phyloP scores from a whole-genome alignment of 495 filamentous ascomycete species.

The Neurospora sp. region DNA sequence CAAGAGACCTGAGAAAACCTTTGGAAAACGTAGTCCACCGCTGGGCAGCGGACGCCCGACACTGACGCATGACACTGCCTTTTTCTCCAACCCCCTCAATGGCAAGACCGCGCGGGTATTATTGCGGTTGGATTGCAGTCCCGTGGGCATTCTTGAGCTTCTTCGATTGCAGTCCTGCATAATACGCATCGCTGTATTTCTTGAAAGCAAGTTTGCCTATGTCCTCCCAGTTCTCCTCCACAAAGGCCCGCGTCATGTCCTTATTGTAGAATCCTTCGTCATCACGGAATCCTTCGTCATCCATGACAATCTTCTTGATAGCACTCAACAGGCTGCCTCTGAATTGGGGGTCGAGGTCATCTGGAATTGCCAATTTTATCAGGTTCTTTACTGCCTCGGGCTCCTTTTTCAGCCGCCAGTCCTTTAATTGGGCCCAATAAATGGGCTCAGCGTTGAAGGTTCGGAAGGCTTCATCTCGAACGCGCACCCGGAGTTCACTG shows the following conservation, averaged over 20 bases:
- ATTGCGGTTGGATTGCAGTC: not conserved
- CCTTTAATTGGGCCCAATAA: constrained; percentile 16
- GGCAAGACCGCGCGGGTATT: not conserved
- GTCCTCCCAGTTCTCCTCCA: constrained; percentile 23
- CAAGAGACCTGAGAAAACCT: not conserved
- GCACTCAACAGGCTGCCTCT: constrained; percentile 18
- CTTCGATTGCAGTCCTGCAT: constrained; percentile 14
- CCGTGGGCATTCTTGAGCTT: not conserved
- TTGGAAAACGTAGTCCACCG: not conserved
- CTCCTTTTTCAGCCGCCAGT: constrained; percentile 21
- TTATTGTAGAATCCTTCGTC: constrained; percentile 30
- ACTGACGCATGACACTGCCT: not conserved
- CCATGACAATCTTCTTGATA: constrained; percentile 29
- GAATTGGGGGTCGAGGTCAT: constrained; percentile 2
- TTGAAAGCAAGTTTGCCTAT: constrained; percentile 24
- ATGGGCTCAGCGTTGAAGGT: constrained; percentile 19
- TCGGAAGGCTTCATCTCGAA: constrained; percentile 26
- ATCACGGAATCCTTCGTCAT: constrained; percentile 12
- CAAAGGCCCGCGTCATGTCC: constrained; percentile 23
- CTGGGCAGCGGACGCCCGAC: not conserved
- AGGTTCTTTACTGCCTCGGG: constrained; percentile 17
- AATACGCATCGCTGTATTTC: constrained; percentile 12
- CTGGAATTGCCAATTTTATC: constrained; percentile 27
- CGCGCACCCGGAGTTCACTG: constrained; percentile 12
- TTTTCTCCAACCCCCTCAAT: not conserved